Conservation (phyloP, 2,329 filamentous ascomycete species). For the Sclerotiophoma versabilis region DNA sequence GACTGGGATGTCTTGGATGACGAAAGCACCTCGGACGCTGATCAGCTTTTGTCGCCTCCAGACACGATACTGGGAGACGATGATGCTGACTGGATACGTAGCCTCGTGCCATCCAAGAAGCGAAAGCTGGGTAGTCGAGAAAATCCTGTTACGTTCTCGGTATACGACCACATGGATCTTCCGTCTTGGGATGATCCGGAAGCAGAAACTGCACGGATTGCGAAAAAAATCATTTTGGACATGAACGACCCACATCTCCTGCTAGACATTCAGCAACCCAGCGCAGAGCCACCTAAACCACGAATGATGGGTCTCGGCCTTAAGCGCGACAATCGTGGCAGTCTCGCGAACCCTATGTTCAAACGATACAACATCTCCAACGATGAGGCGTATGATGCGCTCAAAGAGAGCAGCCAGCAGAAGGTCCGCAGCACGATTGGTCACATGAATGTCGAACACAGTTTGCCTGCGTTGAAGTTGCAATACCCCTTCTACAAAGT, state of each 20-base stretch:
- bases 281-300: conserved; percentile 67
- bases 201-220: conserved; percentile 72
- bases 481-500: conserved; percentile 97
- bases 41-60: conserved; percentile 35
- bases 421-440: conserved; percentile 93
- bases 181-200: conserved; percentile 84
- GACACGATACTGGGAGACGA: conserved; percentile 31
- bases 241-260: conserved; percentile 88
- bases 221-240: conserved; percentile 82
- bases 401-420: conserved; percentile 96
- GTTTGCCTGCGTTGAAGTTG: conserved; percentile 86
- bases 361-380: conserved; percentile 95
- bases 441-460: conserved; percentile 92
- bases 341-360: conserved; percentile 74
- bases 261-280: conserved; percentile 76
- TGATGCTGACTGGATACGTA: conserved; percentile 43
- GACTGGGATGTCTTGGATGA: conserved; percentile 74
- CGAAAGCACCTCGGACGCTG: conserved; percentile 39
- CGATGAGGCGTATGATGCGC: conserved; percentile 90
- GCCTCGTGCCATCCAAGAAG: conserved; percentile 66
- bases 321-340: conserved; percentile 72
- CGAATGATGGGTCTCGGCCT: conserved; percentile 59
- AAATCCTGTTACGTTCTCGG: conserved; percentile 38
- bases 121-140: conserved; percentile 60
- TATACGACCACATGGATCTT: conserved; percentile 46